phyloP scores from a whole-genome alignment of 345 rosid genomes.

The Pistacia vera region DNA sequence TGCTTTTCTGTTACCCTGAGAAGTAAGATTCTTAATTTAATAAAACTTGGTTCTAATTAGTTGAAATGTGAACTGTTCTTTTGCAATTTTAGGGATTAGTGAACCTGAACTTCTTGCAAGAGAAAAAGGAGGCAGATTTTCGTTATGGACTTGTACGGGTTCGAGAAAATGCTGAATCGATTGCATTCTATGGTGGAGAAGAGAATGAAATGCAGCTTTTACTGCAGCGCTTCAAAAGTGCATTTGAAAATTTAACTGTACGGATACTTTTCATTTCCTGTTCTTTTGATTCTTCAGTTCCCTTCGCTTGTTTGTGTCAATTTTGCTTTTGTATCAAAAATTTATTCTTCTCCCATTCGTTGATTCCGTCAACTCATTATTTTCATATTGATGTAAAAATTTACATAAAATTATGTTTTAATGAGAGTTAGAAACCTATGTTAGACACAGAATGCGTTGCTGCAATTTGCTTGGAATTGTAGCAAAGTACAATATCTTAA shows the following conservation, averaged over 20 bases:
- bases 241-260: slow-evolving; percentile 85
- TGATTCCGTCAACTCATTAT: neutral
- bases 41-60: neutral
- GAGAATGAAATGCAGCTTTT: slow-evolving; percentile 85
- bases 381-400: neutral
- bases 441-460: neutral
- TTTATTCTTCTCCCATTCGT: neutral
- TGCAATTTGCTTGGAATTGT: neutral
- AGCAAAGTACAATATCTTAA: neutral
- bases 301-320: neutral
- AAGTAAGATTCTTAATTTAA: neutral
- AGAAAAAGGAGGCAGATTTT: slow-evolving; percentile 97
- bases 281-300: slow-evolving; percentile 13
- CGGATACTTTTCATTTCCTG: slow-evolving; percentile 23
- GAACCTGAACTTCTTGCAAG: slow-evolving; percentile 89
- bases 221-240: slow-evolving; percentile 86
- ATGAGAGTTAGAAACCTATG: neutral
- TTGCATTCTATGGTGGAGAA: slow-evolving; percentile 95
- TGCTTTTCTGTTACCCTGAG: neutral
- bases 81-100: slow-evolving; percentile 70
- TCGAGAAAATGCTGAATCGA: slow-evolving; percentile 96
- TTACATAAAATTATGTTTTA: neutral
- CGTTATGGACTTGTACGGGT: slow-evolving; percentile 96
- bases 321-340: neutral
- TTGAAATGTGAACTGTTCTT: slow-evolving; percentile 11